Evolutionary conservation across 192 early-diverging fungal species (phyloP).

Genomic region (Rhizoclosmatium sp.): DNA sequence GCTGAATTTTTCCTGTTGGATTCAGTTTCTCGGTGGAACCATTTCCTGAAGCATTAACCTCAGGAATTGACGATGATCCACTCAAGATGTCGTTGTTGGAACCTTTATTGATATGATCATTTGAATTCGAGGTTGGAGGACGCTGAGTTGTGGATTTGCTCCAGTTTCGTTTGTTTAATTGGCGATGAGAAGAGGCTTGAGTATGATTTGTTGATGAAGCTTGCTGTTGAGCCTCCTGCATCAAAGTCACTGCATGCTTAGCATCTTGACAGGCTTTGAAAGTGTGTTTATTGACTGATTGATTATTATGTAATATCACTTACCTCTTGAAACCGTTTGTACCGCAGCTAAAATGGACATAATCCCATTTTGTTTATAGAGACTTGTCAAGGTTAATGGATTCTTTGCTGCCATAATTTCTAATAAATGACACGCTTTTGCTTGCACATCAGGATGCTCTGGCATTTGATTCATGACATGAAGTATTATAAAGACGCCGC

Average conservation of each 20-base stretch:
- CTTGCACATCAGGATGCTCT: conserved; percentile 24
- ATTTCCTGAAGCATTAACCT: too few relatives aligned
- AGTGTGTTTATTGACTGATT: too few relatives aligned
- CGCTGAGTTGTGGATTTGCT: neutral
- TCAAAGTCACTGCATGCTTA: neutral
- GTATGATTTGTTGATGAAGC: neutral
- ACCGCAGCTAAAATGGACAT: conserved; percentile 30
- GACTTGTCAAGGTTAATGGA: conserved; percentile 21
- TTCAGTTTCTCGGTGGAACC: too few relatives aligned
- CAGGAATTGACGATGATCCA: too few relatives aligned
- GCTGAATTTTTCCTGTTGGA: neutral
- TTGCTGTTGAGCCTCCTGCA: neutral
- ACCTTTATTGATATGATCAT: neutral
- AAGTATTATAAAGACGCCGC: conserved; percentile 42
- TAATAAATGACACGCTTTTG: conserved; percentile 28
- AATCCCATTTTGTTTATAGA: conserved; percentile 35
- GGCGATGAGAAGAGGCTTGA: neutral
- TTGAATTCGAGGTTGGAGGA: neutral
- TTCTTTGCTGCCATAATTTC: conserved; percentile 36
- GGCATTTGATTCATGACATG: conserved; percentile 19
- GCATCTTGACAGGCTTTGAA: neutral
- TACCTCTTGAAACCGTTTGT: conserved; percentile 26
- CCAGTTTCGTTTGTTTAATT: conserved; percentile 7
- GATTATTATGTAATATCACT: neutral
- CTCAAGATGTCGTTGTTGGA: too few relatives aligned